These are phyloP conservation scores for Paramecium sexaurelia DNA, from an alignment of 73 alveolate genomes.

Conservation along the genomic window DNA sequence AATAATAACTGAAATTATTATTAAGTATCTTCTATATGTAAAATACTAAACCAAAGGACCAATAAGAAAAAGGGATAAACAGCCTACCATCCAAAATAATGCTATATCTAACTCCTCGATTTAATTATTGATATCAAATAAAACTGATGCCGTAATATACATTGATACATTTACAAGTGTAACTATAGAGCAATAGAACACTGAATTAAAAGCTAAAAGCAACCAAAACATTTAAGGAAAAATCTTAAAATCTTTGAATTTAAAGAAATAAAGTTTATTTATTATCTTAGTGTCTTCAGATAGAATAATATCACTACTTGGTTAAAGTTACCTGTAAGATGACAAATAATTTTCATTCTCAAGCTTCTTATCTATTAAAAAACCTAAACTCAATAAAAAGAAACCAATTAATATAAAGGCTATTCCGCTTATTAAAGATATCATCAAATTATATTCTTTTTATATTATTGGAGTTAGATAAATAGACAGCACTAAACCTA, in stretches of 20 bases:
- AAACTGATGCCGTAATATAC: slow-evolving; percentile 1
- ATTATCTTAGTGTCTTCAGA: background rate
- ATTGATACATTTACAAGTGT: slow-evolving; percentile 27
- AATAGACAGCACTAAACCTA: background rate
- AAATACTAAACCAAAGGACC: slow-evolving; percentile 40
- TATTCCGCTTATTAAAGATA: background rate
- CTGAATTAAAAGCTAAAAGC: background rate
- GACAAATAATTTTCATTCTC: slow-evolving; percentile 28
- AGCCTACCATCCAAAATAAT: slow-evolving; percentile 48
- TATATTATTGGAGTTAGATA: background rate
- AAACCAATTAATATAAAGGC: background rate
- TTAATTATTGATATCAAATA: slow-evolving; percentile 13
- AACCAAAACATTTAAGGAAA: slow-evolving; percentile 37
- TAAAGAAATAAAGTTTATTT: background rate
- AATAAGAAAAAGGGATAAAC: background rate
- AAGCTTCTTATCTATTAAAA: background rate
- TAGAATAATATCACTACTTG: background rate
- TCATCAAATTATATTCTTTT: background rate
- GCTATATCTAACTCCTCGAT: background rate
- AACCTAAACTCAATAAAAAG: background rate
- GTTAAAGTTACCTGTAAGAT: background rate
- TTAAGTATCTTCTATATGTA: slow-evolving; percentile 22
- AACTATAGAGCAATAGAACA: background rate
- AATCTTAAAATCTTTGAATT: slow-evolving; percentile 15
- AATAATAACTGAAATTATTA: background rate